These are phyloP conservation scores for Akanthomyces lecanii DNA, from an alignment of 2,329 filamentous ascomycete species.

Conservation along the genomic window DNA sequence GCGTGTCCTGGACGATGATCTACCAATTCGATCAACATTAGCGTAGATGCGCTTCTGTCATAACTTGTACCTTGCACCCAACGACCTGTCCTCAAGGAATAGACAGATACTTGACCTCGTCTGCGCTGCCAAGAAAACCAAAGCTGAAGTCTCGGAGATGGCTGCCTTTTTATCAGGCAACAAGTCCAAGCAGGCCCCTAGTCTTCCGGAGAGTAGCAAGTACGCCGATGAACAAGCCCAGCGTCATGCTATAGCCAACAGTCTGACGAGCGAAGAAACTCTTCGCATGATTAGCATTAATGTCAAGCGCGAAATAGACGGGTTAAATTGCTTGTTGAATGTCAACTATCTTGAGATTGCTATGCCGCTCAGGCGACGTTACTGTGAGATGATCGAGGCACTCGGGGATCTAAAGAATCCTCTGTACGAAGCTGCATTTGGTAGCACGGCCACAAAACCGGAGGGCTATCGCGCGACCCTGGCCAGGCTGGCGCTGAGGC, in stretches of 20 bases:
- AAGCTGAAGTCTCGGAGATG: too few relatives aligned
- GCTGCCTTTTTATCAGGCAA: too few relatives aligned
- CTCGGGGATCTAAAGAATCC: slow-evolving; percentile 26
- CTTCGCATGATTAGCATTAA: too few relatives aligned
- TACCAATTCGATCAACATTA: slow-evolving; percentile 25
- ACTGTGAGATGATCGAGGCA: slow-evolving; percentile 26
- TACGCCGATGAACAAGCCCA: neutral
- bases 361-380: slow-evolving; percentile 26
- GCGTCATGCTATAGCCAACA: too few relatives aligned
- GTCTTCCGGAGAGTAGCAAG: neutral
- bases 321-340: neutral
- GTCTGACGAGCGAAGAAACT: too few relatives aligned
- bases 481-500: neutral
- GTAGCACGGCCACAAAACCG: neutral
- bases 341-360: slow-evolving; percentile 30
- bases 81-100: neutral
- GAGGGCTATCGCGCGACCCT: neutral
- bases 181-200: too few relatives aligned
- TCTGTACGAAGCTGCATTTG: slow-evolving; percentile 3
- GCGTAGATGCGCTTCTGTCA: slow-evolving; percentile 25
- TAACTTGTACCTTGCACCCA: neutral
- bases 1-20: slow-evolving; percentile 31
- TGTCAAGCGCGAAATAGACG: neutral
- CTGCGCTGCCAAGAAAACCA: too few relatives aligned
- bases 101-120: neutral